Evolutionary conservation across 768 basidiomycete genomes (phyloP), one percentile per base, ranked within the genome.

Genomic region (Suillus subalutaceus): DNA sequence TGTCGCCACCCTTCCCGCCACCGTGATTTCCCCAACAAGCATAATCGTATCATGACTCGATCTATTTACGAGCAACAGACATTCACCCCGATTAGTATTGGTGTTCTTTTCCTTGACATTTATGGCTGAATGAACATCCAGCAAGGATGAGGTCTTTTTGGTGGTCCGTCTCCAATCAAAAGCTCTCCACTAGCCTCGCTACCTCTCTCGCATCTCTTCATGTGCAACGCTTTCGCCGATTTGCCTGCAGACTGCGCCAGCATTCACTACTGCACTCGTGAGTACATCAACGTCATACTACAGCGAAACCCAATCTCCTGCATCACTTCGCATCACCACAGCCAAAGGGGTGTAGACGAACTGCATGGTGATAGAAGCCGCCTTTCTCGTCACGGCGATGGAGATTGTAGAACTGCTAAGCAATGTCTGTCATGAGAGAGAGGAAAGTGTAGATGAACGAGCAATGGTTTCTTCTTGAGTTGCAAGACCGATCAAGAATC

Each of bases 401-500:
- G 12, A 84, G 73, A 0, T 74, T 76, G 75, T 91, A 90, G 75
- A 90, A 91, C 46, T 81, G 79, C 58, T 82, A 75, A 1, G 84
- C 86, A 15, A 78, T 79, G 13, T 72, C 70, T 2, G 86, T 82
- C 66, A 80, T 79, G 62, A 91, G 86, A 3, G 86, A 3, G 0
- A 76, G 70, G 88, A 89, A 4, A 91, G 79, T 9, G 86, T 88
- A 5, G 89, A 90, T 7, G 88, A 83, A 46, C 90, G 86, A 12
- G 90, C 89, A 70, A 91, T 81, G 38, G 86, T 86, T 73, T 91
- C 90, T 73, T 91, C 90, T 70, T 92, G 90, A 1, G 90, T 90
- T 64, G 86, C 84, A 0, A 88, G 85, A 13, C 90, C 90, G 65
- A 76, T 83, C 67, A 83, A 80, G 77, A 92, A 90, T 3, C 89